Percentiles rank a stretch among this genome's conserved stretches.
Evolutionary conservation across 164 flowering plant species (phyloP).

Genomic region (Nymphaea thermarum): DNA sequence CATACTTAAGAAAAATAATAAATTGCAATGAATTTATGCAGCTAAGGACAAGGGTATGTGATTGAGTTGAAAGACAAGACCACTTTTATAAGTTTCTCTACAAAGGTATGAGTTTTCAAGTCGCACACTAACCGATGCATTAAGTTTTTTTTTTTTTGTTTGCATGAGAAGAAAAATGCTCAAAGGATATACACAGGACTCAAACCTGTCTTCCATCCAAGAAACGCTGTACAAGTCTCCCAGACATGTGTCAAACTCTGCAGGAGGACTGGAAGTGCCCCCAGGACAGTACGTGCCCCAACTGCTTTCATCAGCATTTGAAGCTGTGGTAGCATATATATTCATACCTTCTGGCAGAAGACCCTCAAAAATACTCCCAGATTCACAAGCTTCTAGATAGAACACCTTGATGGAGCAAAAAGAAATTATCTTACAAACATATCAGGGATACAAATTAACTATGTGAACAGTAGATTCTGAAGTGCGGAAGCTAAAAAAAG

Average conservation of each 20-base stretch:
- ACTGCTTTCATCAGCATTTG: conserved; percentile 85
- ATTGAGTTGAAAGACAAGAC: too few species aligned
- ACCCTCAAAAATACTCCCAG: conserved; percentile 96
- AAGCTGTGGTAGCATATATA: conserved; percentile 92
- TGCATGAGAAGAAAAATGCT: too few species aligned
- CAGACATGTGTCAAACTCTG: conserved; percentile 77
- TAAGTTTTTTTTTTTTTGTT: too few species aligned
- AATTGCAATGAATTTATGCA: too few species aligned
- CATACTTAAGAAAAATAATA: too few species aligned
- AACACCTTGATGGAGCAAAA: conserved; percentile 43
- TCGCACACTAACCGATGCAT: too few species aligned
- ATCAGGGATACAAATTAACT: too few species aligned
- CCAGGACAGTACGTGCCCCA: conserved; percentile 93
- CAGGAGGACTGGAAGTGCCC: conserved; percentile 54
- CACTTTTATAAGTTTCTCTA: too few species aligned
- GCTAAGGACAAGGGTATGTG: too few species aligned
- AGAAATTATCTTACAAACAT: neutral
- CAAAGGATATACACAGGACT: neutral
- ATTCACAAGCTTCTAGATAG: conserved; percentile 91
- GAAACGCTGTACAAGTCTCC: conserved; percentile 89
- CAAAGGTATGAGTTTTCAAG: too few species aligned
- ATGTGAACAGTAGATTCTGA: too few species aligned
- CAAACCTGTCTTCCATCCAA: conserved; percentile 95
- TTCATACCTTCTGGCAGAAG: conserved; percentile 69
- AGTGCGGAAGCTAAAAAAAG: neutral